Evolutionary conservation across 345 rosid species (phyloP), one percentile per base, ranked within the genome.

Genomic region (Aegle marmelos): DNA sequence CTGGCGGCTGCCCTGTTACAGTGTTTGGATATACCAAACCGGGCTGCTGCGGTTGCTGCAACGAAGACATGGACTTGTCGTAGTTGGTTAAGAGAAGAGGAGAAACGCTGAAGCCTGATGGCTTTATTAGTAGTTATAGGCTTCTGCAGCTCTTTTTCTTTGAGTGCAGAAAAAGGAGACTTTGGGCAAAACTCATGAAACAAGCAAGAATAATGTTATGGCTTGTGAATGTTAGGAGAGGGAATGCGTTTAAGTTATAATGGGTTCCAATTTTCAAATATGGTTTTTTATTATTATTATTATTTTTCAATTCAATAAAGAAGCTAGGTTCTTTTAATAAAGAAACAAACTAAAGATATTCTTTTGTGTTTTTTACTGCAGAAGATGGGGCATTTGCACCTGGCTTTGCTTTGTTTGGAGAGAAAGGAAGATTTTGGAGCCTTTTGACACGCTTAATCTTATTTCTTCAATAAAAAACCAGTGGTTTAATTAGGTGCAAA

Each of bases 21-120:
- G 89, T 62, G 87, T 85, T 86, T 19, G 98, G 94, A 78, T 90
- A 88, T 61, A 85, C 86, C 68, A 77, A 75, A 60, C 79, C 62
- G 37, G 94, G 91, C 77, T 90, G 95, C 28, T 83, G 83, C 19
- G 76, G 71, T 37, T 73, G 86, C 13, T 74, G 68, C 25, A 45
- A 45, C 50, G 50, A 63, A 11, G 78, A 50, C 85, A 79, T 83
- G 64, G 74, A 73, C 70, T 22, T 73, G 57, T 21, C 58, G 70
- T 21, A 9, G 28, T 37, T 57, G 74, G 10, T 54, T 39, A 11
- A 11, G 53, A n/a, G 70, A 63, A 45, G 54, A 6, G 76, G 61
- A 16, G 22, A 17, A 36, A 31, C 66, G 76, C 59, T 30, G 66
- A 69, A 57, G 77, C 31, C 53, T 45, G 50, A 45, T 53, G 70